Evolutionary conservation across 2,329 filamentous ascomycete species (phyloP).

Genomic region (Ascochyta viciae-villosae): DNA sequence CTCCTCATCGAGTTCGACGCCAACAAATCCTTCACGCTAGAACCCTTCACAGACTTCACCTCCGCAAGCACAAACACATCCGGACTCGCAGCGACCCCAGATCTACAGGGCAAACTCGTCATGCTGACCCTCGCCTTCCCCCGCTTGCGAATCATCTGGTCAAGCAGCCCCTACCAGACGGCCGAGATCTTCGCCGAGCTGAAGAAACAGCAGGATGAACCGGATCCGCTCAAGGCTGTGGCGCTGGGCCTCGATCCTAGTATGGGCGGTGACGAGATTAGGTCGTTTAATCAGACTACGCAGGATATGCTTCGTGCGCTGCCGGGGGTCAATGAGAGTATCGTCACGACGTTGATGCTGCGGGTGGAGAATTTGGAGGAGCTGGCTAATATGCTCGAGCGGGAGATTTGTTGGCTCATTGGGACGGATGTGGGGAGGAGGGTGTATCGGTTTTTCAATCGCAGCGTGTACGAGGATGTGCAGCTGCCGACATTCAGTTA

Average conservation of each 20-base stretch:
- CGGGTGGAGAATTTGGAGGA: constrained; percentile 79
- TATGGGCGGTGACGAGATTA: constrained; percentile 61
- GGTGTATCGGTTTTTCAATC: constrained; percentile 82
- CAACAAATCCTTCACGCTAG: constrained; percentile 95
- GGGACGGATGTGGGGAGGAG: constrained; percentile 78
- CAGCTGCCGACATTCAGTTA: constrained; percentile 29
- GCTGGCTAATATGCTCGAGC: constrained; percentile 82
- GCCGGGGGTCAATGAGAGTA: constrained; percentile 79
- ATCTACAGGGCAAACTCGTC: constrained; percentile 90
- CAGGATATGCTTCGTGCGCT: constrained; percentile 89
- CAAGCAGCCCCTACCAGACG: constrained; percentile 89
- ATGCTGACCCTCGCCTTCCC: constrained; percentile 93
- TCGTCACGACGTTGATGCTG: constrained; percentile 73
- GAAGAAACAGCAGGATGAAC: constrained; percentile 88
- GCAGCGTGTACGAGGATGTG: constrained; percentile 56
- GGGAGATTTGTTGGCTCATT: constrained; percentile 75
- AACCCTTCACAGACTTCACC: constrained; percentile 58
- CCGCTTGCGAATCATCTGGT: constrained; percentile 90
- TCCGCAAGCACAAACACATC: constrained; percentile 63
- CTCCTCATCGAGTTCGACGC: constrained; percentile 97
- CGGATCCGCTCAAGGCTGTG: constrained; percentile 87
- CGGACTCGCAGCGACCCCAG: constrained; percentile 64
- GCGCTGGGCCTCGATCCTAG: constrained; percentile 76
- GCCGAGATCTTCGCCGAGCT: constrained; percentile 95
- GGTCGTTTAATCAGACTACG: constrained; percentile 81